A percentile compares a stretch with the other conserved stretches of the same genome.
Evolutionary conservation across 148 eudicot species (phyloP).

Genomic region (Suaeda aralocaspica): DNA sequence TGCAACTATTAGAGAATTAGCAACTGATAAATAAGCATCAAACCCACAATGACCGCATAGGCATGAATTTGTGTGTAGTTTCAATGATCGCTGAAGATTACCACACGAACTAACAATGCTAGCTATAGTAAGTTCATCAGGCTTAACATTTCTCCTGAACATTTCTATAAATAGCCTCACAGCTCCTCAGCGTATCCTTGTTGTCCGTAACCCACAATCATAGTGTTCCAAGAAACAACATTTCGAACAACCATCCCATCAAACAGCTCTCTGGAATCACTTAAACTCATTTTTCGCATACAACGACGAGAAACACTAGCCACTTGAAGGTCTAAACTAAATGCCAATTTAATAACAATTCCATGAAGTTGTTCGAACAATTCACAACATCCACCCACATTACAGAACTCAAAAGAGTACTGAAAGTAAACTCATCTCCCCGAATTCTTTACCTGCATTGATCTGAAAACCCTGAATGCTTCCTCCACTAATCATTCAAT

Average conservation of each 20-base stretch:
- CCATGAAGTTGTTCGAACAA: conserved; percentile 56
- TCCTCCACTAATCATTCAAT: conserved; percentile 30
- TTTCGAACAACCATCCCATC: conserved; percentile 45
- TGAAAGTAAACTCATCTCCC: conserved; percentile 54
- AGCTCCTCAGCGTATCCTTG: conserved; percentile 46
- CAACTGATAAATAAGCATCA: conserved; percentile 35
- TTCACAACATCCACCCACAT: conserved; percentile 26
- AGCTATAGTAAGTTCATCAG: conserved; percentile 59
- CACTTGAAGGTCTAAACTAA: conserved; percentile 46
- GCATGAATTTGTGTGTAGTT: conserved; percentile 45
- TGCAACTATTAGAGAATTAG: conserved; percentile 51
- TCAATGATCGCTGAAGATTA: conserved; percentile 28
- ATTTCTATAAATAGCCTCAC: conserved; percentile 36
- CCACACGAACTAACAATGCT: conserved; percentile 60
- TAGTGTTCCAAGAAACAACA: conserved; percentile 62
- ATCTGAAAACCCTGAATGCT: conserved; percentile 33
- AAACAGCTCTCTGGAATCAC: conserved; percentile 49
- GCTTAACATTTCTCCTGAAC: conserved; percentile 34
- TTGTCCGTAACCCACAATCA: conserved; percentile 64
- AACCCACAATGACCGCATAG: conserved; percentile 38
- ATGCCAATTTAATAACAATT: conserved; percentile 34
- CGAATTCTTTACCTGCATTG: conserved; percentile 38
- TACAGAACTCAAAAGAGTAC: conserved; percentile 49
- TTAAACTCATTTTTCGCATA: conserved; percentile 45
- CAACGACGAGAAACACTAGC: conserved; percentile 48